Conservation (phyloP, 108 stramenopile genomes). For the Skeletonema costatum region DNA sequence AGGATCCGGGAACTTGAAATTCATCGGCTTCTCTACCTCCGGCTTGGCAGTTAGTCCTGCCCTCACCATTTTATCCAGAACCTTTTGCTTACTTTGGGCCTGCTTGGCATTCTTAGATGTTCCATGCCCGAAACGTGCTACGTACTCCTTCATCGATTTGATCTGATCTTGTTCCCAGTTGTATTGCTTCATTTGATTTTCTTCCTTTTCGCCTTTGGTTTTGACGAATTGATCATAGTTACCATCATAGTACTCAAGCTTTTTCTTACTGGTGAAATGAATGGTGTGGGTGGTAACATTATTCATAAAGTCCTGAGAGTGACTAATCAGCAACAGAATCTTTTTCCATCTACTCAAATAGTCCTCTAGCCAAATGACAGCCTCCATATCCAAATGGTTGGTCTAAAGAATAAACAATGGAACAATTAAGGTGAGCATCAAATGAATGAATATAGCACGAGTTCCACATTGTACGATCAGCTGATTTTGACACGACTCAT, state of each 20-base stretch:
- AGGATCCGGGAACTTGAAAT: constrained; percentile 95
- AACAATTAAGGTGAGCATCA: neutral
- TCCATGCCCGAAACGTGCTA: constrained; percentile 98
- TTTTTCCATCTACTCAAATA: constrained; percentile 92
- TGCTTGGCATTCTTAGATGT: constrained; percentile 98
- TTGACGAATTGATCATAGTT: constrained; percentile 98
- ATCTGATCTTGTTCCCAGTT: constrained; percentile 98
- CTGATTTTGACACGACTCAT: too few species aligned
- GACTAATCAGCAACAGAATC: constrained; percentile 85
- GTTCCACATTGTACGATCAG: too few species aligned
- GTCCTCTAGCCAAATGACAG: constrained; percentile 97
- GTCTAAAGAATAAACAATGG: neutral
- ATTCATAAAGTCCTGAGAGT: constrained; percentile 95
- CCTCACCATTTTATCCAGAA: constrained; percentile 95
- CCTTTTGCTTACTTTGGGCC: constrained; percentile 85
- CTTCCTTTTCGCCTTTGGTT: constrained; percentile 89
- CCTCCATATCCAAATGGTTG: constrained; percentile 87
- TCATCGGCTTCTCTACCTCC: constrained; percentile 92
- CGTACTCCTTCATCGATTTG: constrained; percentile 97
- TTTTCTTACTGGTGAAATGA: constrained; percentile 82
- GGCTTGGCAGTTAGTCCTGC: constrained; percentile 95
- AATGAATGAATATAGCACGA: neutral
- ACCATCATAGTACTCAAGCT: constrained; percentile 93
- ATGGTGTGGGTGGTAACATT: constrained; percentile 97
- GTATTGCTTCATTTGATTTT: constrained; percentile 97